A percentile compares a stretch with the other conserved stretches of the same genome.
These are phyloP conservation scores for Aureobasidium sp. DNA, from an alignment of 2,329 filamentous ascomycete genomes.

Conservation along the genomic window DNA sequence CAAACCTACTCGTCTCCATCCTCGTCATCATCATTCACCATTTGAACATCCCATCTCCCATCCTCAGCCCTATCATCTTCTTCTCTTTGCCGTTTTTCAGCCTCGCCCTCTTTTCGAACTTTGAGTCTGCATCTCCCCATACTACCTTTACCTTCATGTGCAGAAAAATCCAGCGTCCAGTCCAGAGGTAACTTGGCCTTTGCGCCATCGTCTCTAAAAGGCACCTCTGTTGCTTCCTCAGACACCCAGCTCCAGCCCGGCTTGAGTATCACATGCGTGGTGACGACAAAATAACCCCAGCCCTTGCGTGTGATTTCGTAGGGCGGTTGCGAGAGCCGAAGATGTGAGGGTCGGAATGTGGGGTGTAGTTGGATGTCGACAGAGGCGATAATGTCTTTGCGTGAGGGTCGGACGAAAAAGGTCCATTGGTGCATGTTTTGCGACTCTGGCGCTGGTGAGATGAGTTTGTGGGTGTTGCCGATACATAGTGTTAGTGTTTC, in stretches of 20 bases:
- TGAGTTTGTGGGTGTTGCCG: constrained; percentile 36
- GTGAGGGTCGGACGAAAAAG: constrained; percentile 39
- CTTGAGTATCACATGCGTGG: constrained; percentile 36
- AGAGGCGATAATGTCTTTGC: constrained; percentile 39
- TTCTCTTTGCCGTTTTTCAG: constrained; percentile 20
- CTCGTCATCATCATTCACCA: constrained; percentile 7
- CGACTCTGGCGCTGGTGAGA: constrained; percentile 21
- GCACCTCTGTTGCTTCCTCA: constrained; percentile 30
- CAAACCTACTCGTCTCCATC: neutral
- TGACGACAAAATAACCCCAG: constrained; percentile 39
- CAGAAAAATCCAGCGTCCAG: constrained; percentile 39
- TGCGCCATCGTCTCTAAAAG: constrained; percentile 23
- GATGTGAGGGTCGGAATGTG: constrained; percentile 34
- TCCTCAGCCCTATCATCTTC: constrained; percentile 23
- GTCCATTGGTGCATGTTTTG: constrained; percentile 40
- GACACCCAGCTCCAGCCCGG: constrained; percentile 39
- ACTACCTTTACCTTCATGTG: constrained; percentile 30
- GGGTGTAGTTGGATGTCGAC: constrained; percentile 38
- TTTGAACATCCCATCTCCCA: constrained; percentile 10
- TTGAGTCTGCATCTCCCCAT: constrained; percentile 37
- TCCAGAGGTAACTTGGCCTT: constrained; percentile 33
- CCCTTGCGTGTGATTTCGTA: constrained; percentile 36
- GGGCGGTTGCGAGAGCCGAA: constrained; percentile 31
- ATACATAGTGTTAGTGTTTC: constrained; percentile 39
- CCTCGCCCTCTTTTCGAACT: constrained; percentile 30